These are phyloP conservation scores for Claviceps spartinae DNA, from an alignment of 2,329 filamentous ascomycete species.

Conservation along the genomic window DNA sequence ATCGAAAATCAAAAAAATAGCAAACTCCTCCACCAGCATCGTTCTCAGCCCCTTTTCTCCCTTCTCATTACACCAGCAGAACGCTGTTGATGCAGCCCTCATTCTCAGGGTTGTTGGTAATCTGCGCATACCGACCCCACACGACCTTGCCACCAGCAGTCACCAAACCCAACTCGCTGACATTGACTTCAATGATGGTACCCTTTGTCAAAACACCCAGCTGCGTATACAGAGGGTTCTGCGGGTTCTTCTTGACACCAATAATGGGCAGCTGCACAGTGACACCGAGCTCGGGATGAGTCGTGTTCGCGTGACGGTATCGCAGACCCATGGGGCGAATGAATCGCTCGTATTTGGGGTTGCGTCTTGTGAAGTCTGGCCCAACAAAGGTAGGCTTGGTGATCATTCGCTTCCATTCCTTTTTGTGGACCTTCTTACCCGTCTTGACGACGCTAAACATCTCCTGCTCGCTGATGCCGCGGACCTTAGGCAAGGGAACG, in stretches of 20 bases:
- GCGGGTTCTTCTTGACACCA: conserved; percentile 53
- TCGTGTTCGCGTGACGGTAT: conserved; percentile 41
- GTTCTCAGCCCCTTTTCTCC: not conserved
- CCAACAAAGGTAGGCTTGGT: conserved; percentile 63
- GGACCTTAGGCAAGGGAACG: conserved; percentile 86
- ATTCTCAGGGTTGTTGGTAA: conserved; percentile 34
- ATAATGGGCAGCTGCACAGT: conserved; percentile 80
- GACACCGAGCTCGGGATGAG: conserved; percentile 66
- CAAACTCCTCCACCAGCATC: not conserved
- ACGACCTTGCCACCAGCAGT: conserved; percentile 87
- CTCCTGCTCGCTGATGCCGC: conserved; percentile 84
- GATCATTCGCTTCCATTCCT: conserved; percentile 60
- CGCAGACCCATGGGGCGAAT: conserved; percentile 36
- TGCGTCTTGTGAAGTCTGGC: conserved; percentile 74
- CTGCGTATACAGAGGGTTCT: conserved; percentile 84
- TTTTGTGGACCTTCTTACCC: conserved; percentile 86
- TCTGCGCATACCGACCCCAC: conserved; percentile 66
- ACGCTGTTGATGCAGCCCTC: conserved; percentile 32
- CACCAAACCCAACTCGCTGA: conserved; percentile 78
- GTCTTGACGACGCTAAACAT: conserved; percentile 97
- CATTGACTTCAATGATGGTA: conserved; percentile 75
- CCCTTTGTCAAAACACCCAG: conserved; percentile 81
- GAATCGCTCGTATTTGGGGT: conserved; percentile 60
- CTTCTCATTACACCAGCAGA: conserved; percentile 15
- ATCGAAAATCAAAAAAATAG: not conserved